Percentiles rank a stretch among this genome's conserved stretches.
Evolutionary conservation across 2,329 filamentous ascomycete species (phyloP).

Genomic region (Fusarium sarcochroum): DNA sequence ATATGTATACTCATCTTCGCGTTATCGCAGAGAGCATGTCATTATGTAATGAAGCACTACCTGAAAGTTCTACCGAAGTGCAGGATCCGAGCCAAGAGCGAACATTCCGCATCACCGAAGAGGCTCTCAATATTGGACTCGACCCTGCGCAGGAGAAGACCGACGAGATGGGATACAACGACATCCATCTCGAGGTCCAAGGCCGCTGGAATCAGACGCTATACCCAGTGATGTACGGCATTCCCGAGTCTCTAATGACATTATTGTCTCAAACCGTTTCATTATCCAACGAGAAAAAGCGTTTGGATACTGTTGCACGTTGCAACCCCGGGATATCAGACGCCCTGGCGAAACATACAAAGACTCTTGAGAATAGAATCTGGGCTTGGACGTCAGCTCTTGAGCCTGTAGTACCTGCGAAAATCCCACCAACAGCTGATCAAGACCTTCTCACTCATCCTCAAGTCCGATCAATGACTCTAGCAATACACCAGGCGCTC

Average conservation of each 20-base stretch:
- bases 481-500: constrained; percentile 59
- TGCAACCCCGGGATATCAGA: constrained; percentile 45
- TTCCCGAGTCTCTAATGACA: constrained; percentile 59
- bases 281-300: constrained; percentile 58
- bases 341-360: constrained; percentile 49
- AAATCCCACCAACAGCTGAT: not conserved
- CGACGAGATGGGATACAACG: constrained; percentile 58
- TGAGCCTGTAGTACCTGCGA: constrained; percentile 18
- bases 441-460: constrained; percentile 41
- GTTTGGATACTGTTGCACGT: constrained; percentile 43
- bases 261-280: constrained; percentile 59
- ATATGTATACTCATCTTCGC: constrained; percentile 62
- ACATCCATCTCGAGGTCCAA: constrained; percentile 59
- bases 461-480: constrained; percentile 38
- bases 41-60: constrained; percentile 10
- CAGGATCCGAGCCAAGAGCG: constrained; percentile 25
- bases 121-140: constrained; percentile 49
- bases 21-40: constrained; percentile 61
- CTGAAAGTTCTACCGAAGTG: not conserved
- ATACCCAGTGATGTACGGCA: constrained; percentile 61
- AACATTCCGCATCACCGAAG: constrained; percentile 50
- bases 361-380: constrained; percentile 52
- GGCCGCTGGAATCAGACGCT: constrained; percentile 58
- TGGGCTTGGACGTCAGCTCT: constrained; percentile 48
- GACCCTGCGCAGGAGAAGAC: constrained; percentile 48